These are phyloP conservation scores for Colletotrichum spinosum DNA, from an alignment of 2,329 filamentous ascomycete species.

Conservation along the genomic window DNA sequence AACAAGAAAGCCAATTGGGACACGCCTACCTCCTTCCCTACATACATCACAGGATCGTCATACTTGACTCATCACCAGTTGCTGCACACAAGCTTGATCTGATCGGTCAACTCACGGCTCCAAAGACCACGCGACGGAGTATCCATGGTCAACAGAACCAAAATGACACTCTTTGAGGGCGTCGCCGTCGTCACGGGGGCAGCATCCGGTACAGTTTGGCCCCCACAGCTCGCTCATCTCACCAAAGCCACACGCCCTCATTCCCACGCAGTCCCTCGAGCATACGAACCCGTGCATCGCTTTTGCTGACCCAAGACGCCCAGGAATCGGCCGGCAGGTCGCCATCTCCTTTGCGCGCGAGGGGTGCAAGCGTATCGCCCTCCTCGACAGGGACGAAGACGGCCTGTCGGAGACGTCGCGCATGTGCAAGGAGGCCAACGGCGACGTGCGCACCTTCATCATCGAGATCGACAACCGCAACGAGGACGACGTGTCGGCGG, in stretches of 20 bases:
- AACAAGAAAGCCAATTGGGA: too few relatives aligned
- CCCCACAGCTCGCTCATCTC: neutral
- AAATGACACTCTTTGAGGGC: constrained; percentile 44
- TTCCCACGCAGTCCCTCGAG: neutral
- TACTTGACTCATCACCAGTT: neutral
- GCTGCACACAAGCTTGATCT: neutral
- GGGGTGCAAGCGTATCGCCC: constrained; percentile 55
- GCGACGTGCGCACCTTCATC: constrained; percentile 42
- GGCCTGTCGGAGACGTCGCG: constrained; percentile 48
- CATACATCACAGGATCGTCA: constrained; percentile 14
- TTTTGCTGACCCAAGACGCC: neutral
- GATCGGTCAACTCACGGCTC: neutral
- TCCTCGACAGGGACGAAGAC: constrained; percentile 51
- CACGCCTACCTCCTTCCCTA: neutral
- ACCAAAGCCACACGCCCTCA: too few relatives aligned
- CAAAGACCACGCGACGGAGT: neutral
- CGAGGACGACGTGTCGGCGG: constrained; percentile 47
- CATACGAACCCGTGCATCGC: neutral
- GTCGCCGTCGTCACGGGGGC: constrained; percentile 48
- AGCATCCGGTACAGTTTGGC: constrained; percentile 42
- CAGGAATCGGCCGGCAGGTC: constrained; percentile 56
- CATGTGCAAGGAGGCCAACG: constrained; percentile 44
- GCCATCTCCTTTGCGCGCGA: constrained; percentile 57
- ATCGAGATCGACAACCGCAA: constrained; percentile 49
- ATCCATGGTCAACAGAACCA: constrained; percentile 12